Evolutionary conservation across 768 basidiomycete species (phyloP).

Genomic region (Suillus paluster): DNA sequence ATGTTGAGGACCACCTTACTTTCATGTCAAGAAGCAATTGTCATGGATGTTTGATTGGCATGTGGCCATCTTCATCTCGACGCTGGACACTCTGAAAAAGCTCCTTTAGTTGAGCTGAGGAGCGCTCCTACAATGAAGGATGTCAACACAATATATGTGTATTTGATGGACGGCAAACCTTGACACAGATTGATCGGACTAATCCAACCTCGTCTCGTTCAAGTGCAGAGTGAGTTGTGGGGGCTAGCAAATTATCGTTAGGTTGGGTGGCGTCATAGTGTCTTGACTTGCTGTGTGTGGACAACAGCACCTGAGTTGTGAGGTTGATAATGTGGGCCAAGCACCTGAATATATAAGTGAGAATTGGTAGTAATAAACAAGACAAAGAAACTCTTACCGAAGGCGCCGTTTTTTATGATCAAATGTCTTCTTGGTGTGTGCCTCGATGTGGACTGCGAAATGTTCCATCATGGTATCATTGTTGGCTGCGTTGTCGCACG

Average conservation of each 20-base stretch:
- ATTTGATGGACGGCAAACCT: no score
- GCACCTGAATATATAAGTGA: conserved; percentile 24
- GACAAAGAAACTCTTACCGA: no score
- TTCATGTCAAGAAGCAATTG: conserved; percentile 34
- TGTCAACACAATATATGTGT: no score
- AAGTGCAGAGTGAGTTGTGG: neutral
- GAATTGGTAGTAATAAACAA: no score
- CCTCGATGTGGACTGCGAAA: conserved; percentile 19
- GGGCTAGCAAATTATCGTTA: conserved; percentile 6
- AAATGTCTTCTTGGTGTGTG: no score
- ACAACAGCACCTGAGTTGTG: conserved; percentile 33
- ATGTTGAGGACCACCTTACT: conserved; percentile 38
- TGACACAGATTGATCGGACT: no score
- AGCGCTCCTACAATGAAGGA: no score
- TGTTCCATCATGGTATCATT: conserved; percentile 40
- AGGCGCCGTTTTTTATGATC: no score
- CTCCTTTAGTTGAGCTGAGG: no score
- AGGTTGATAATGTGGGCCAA: conserved; percentile 41
- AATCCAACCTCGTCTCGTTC: conserved; percentile 29
- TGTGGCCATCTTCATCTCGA: no score
- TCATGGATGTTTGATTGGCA: neutral
- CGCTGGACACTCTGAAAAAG: no score
- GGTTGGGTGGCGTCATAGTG: conserved; percentile 28
- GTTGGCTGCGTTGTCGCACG: conserved; percentile 43
- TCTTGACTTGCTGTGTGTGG: conserved; percentile 24